Conservation (phyloP, 495 filamentous ascomycete species). For the Aspergillus nidulans region DNA sequence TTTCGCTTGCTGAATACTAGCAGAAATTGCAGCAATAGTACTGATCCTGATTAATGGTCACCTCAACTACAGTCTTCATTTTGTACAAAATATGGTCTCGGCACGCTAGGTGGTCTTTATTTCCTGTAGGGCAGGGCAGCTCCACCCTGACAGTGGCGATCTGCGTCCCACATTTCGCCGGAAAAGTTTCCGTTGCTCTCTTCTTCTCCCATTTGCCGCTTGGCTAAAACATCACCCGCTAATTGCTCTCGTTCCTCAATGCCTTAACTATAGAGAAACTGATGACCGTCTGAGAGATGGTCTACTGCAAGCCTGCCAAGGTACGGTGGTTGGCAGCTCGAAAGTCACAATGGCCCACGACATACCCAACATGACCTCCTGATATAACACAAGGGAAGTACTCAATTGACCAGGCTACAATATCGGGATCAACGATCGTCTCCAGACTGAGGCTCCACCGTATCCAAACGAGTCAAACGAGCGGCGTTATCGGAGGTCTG, state of each 20-base stretch:
- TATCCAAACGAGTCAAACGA: background rate
- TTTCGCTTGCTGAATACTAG: background rate
- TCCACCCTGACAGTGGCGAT: background rate
- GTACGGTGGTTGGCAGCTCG: background rate
- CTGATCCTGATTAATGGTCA: too few relatives aligned
- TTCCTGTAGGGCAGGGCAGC: too few relatives aligned
- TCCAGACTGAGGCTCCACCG: background rate
- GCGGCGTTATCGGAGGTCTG: conserved; percentile 12
- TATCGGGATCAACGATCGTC: background rate
- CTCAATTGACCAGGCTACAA: background rate
- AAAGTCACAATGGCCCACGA: background rate
- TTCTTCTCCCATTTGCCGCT: background rate
- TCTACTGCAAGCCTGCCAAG: too few relatives aligned
- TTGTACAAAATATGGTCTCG: too few relatives aligned
- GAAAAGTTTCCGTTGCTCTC: background rate
- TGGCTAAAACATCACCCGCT: background rate
- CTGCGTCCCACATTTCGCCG: background rate
- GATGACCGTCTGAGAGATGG: too few relatives aligned
- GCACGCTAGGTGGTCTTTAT: too few relatives aligned
- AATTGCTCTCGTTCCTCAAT: background rate
- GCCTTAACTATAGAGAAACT: background rate
- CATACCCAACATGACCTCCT: background rate
- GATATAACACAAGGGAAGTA: background rate
- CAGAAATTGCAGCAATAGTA: too few relatives aligned
- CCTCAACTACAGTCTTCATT: too few relatives aligned